A percentile compares a stretch with the other conserved stretches of the same genome.
These are phyloP conservation scores for Paraglomus brasilianum DNA, from an alignment of 192 early-diverging fungal species.

Conservation along the genomic window DNA sequence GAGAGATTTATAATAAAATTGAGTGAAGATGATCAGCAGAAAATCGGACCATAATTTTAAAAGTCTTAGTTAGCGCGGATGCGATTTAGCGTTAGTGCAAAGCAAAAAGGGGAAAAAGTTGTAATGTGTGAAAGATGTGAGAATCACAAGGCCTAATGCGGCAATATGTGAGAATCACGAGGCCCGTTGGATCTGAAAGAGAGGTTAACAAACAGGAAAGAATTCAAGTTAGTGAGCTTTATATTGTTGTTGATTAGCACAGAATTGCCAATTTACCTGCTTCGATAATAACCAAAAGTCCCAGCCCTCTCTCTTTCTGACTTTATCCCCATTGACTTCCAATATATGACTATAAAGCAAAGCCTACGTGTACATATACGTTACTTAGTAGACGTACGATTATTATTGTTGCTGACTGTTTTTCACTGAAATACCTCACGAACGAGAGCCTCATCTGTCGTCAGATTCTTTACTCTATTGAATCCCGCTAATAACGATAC, in stretches of 20 bases:
- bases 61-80: too few species aligned
- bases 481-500: constrained; percentile 79
- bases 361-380: constrained; percentile 33
- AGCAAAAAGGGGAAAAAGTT: too few species aligned
- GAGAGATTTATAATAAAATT: too few species aligned
- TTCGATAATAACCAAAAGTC: constrained; percentile 82
- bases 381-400: constrained; percentile 15
- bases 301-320: constrained; percentile 79
- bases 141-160: too few species aligned
- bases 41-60: too few species aligned
- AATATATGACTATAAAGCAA: constrained; percentile 47
- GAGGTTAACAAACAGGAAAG: too few species aligned
- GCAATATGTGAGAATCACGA: too few species aligned
- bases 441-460: constrained; percentile 64
- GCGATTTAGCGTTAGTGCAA: too few species aligned
- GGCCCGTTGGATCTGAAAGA: too few species aligned
- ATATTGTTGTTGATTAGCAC: not conserved
- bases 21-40: too few species aligned
- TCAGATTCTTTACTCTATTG: constrained; percentile 80
- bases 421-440: constrained; percentile 54
- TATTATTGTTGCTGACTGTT: not conserved
- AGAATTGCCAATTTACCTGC: constrained; percentile 43
- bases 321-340: constrained; percentile 57
- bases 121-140: too few species aligned
- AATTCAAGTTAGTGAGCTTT: too few species aligned